phyloP scores from a whole-genome alignment of 2,329 filamentous ascomycete species.

The Chaetomiaceae sp. region DNA sequence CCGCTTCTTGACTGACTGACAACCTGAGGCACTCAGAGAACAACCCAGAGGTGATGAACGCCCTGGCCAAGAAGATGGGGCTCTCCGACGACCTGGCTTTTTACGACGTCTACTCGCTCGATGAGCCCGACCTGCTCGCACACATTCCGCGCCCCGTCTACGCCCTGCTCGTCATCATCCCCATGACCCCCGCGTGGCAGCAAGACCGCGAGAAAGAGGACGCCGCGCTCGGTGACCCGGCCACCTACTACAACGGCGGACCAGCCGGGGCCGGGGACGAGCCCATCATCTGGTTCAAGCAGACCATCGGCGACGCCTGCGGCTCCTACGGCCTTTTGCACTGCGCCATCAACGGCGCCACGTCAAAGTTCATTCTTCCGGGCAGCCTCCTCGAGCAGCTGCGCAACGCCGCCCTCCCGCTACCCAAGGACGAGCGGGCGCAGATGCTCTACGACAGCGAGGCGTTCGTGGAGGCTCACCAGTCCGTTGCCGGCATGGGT shows the following conservation, averaged over 20 bases:
- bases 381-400: conserved; percentile 55
- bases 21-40: conserved; percentile 35
- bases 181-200: conserved; percentile 46
- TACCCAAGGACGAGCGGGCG: conserved; percentile 59
- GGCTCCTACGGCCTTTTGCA: conserved; percentile 76
- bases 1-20: too few relatives aligned
- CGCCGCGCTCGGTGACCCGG: conserved; percentile 30
- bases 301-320: conserved; percentile 80
- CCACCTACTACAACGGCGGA: conserved; percentile 14
- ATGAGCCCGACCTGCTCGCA: conserved; percentile 69
- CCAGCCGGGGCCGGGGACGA: conserved; percentile 27
- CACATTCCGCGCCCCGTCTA: conserved; percentile 73
- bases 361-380: conserved; percentile 49
- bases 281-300: conserved; percentile 76
- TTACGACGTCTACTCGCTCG: conserved; percentile 77
- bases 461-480: conserved; percentile 68
- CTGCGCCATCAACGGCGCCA: conserved; percentile 64
- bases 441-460: conserved; percentile 66
- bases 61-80: conserved; percentile 66
- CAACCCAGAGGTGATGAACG: conserved; percentile 75
- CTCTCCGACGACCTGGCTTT: conserved; percentile 65
- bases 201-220: conserved; percentile 51
- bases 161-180: conserved; percentile 77
- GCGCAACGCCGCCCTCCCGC: conserved; percentile 56
- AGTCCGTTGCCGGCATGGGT: conserved; percentile 62